A percentile compares a stretch with the other conserved stretches of the same genome.
These are phyloP conservation scores for Seminavis robusta DNA, from an alignment of 108 stramenopile genomes.

Conservation along the genomic window DNA sequence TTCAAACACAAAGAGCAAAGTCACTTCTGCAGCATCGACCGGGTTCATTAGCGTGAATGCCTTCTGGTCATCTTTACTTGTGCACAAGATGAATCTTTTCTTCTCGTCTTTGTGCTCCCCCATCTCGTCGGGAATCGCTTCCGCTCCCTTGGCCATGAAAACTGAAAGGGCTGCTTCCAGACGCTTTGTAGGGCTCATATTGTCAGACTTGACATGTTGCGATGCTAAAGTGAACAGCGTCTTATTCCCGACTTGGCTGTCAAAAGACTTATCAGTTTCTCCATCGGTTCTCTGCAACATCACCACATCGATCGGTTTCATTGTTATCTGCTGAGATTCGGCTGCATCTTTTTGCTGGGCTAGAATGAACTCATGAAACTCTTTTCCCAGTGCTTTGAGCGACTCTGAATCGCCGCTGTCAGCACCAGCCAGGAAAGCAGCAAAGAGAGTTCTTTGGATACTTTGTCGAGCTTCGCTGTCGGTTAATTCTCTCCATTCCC, in stretches of 20 bases:
- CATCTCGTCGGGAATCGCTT: neutral
- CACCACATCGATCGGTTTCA: constrained; percentile 34
- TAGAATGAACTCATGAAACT: neutral
- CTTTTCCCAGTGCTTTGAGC: too few species aligned
- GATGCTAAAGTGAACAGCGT: constrained; percentile 36
- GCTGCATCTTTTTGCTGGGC: neutral
- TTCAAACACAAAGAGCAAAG: constrained; percentile 42
- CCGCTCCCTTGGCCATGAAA: constrained; percentile 6
- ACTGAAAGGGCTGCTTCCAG: constrained; percentile 22
- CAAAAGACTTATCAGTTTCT: constrained; percentile 29
- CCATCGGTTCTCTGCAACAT: constrained; percentile 15
- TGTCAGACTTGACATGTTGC: constrained; percentile 26
- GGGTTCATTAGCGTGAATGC: neutral
- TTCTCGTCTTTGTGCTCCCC: neutral
- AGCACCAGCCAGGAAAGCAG: neutral
- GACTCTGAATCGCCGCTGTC: neutral
- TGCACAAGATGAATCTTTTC: constrained; percentile 4
- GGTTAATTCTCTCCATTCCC: neutral
- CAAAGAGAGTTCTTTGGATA: constrained; percentile 6
- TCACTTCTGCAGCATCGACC: constrained; percentile 22
- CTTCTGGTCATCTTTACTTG: neutral
- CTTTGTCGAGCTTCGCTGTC: constrained; percentile 9
- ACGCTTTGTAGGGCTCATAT: constrained; percentile 13
- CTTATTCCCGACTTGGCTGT: constrained; percentile 42
- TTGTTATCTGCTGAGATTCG: constrained; percentile 2